Evolutionary conservation across 2,329 filamentous ascomycete genomes (phyloP).

Genomic region (Fusarium anguioides): DNA sequence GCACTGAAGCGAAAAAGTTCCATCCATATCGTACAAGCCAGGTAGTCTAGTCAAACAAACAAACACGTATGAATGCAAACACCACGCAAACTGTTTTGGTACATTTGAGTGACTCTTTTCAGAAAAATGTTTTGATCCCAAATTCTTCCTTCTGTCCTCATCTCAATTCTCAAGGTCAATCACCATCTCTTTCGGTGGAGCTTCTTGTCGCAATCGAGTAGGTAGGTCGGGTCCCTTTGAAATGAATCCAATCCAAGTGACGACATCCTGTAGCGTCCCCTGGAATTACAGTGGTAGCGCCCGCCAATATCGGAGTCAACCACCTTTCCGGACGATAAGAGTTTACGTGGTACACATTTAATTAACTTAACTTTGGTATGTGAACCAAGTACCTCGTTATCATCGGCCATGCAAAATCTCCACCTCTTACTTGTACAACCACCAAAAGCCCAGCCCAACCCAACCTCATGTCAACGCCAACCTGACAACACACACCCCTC

Average conservation of each 20-base stretch:
- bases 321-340: slow-evolving; percentile 18
- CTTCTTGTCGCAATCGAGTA: slow-evolving; percentile 20
- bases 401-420: slow-evolving; percentile 15
- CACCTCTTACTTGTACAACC: slow-evolving; percentile 32
- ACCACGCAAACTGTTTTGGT: background rate
- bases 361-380: accelerated
- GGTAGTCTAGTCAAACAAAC: background rate
- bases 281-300: slow-evolving; percentile 36
- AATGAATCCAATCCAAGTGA: slow-evolving; percentile 32
- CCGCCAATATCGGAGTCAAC: slow-evolving; percentile 31
- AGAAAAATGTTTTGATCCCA: background rate
- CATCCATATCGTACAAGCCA: slow-evolving; percentile 1
- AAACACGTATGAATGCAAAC: background rate
- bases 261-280: slow-evolving; percentile 41
- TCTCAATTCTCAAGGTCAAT: slow-evolving; percentile 13
- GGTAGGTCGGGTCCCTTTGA: slow-evolving; percentile 16
- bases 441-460: slow-evolving; percentile 39
- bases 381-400: slow-evolving; percentile 14
- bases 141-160: too few relatives aligned
- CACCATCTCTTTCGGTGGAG: slow-evolving; percentile 30
- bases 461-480: slow-evolving; percentile 32
- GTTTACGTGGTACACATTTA: slow-evolving; percentile 17
- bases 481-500: slow-evolving; percentile 38
- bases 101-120: background rate
- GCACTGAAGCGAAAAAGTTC: slow-evolving; percentile 12